Evolutionary conservation across 495 filamentous ascomycete species (phyloP).

Genomic region (Aspergillus ellipticus): DNA sequence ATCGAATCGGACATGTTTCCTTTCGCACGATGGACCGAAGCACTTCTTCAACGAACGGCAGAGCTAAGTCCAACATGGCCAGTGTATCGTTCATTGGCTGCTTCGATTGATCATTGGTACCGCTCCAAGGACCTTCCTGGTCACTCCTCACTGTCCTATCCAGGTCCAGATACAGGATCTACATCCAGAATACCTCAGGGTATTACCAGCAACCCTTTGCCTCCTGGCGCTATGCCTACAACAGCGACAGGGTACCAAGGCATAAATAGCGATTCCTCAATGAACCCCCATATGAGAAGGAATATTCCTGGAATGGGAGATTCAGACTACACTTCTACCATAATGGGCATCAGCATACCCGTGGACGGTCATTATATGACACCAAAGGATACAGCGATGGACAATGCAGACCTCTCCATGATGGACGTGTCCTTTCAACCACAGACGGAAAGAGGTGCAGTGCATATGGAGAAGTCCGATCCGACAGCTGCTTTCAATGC

Average conservation of each 20-base stretch:
- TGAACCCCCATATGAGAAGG: conserved; percentile 6
- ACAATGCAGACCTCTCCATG: conserved; percentile 28
- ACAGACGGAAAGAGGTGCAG: conserved; percentile 13
- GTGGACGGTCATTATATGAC: conserved; percentile 36
- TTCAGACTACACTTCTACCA: conserved; percentile 29
- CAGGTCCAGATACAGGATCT: conserved; percentile 4
- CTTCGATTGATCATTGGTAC: conserved; percentile 33
- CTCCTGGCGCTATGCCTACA: conserved; percentile 8
- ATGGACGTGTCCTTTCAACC: conserved; percentile 23
- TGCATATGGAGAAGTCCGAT: conserved; percentile 21
- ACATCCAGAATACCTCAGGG: conserved; percentile 1
- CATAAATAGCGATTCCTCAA: conserved; percentile 7
- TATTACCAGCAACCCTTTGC: conserved; percentile 1
- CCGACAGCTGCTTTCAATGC: conserved; percentile 29
- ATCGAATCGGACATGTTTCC: conserved; percentile 36
- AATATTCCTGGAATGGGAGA: conserved; percentile 8
- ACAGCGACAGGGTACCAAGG: conserved; percentile 2
- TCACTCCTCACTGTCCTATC: conserved; percentile 9
- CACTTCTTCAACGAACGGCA: conserved; percentile 30
- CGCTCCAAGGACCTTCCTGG: conserved; percentile 20
- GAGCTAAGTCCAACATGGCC: conserved; percentile 33
- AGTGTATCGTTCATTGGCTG: conserved; percentile 32
- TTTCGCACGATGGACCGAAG: conserved; percentile 37
- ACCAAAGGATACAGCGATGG: conserved; percentile 34
- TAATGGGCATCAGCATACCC: conserved; percentile 36